A percentile compares a stretch with the other conserved stretches of the same genome.
Evolutionary conservation across 345 rosid genomes (phyloP).

Genomic region (Eutrema heterophyllum): DNA sequence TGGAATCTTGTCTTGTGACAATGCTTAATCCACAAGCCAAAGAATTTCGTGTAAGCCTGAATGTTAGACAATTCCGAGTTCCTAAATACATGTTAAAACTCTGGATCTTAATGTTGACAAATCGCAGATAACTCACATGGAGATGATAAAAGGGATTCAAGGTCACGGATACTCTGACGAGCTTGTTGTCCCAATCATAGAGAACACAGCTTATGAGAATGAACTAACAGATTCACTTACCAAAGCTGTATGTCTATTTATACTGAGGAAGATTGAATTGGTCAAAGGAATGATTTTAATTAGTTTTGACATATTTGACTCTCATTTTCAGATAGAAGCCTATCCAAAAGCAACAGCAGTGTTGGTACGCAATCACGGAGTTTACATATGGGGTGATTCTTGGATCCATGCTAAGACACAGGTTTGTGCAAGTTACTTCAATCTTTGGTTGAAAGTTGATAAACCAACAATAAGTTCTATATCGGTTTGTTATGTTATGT

Average conservation of each 20-base stretch:
- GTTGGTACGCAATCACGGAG: constrained; percentile 92
- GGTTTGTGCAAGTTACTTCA: constrained; percentile 44
- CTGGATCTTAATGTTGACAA: constrained; percentile 1
- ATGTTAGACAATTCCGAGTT: not conserved
- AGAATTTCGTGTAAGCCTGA: constrained; percentile 70
- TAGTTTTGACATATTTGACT: not conserved
- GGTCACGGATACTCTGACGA: constrained; percentile 97
- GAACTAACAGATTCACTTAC: constrained; percentile 92
- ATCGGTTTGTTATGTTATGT: constrained; percentile 1
- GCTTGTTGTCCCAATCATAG: constrained; percentile 92
- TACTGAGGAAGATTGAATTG: not conserved
- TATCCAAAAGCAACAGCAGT: constrained; percentile 95
- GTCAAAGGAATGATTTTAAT: not conserved
- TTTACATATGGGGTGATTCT: constrained; percentile 94
- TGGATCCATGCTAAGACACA: constrained; percentile 99
- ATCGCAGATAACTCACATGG: constrained; percentile 91
- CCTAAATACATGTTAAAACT: not conserved
- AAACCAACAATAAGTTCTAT: not conserved
- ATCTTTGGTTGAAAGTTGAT: constrained; percentile 1
- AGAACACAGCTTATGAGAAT: constrained; percentile 86
- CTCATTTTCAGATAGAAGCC: constrained; percentile 58
- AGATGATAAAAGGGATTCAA: constrained; percentile 97
- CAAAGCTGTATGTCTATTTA: constrained; percentile 56
- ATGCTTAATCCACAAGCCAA: constrained; percentile 82
- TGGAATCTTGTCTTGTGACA: constrained; percentile 92